phyloP scores from a whole-genome alignment of 2,329 filamentous ascomycete genomes.

The Meredithiella fracta region DNA sequence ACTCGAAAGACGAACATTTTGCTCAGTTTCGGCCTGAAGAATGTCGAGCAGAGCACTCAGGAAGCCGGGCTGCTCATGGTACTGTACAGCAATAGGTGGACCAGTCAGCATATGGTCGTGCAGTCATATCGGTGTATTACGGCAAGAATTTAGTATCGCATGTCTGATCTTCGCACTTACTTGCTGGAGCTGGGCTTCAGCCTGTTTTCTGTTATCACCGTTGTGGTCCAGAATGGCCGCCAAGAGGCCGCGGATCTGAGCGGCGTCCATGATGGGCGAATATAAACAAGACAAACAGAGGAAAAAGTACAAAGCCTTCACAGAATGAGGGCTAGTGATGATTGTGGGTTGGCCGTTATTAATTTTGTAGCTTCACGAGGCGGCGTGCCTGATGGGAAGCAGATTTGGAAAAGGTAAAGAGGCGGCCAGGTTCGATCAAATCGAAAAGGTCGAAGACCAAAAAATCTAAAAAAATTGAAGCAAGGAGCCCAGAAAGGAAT shows the following conservation, averaged over 20 bases:
- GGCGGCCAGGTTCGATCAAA: constrained; percentile 3
- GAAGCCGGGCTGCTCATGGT: constrained; percentile 80
- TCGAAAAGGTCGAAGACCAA: constrained; percentile 5
- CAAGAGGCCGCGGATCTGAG: constrained; percentile 59
- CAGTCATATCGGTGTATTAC: constrained; percentile 1
- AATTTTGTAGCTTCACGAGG: constrained; percentile 9
- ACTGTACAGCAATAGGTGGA: constrained; percentile 32
- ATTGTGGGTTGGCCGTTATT: constrained; percentile 3
- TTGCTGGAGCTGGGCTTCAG: constrained; percentile 68
- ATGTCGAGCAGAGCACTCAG: constrained; percentile 82
- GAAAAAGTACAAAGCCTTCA: neutral
- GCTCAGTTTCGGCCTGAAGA: constrained; percentile 72
- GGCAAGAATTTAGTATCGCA: constrained; percentile 1
- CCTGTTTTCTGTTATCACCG: constrained; percentile 56
- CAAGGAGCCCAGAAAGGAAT: constrained; percentile 7
- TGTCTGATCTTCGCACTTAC: constrained; percentile 31
- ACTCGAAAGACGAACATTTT: constrained; percentile 77
- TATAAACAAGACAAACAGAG: constrained; percentile 1
- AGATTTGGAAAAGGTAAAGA: constrained; percentile 6
- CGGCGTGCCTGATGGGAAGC: constrained; percentile 10
- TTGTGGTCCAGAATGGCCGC: constrained; percentile 59
- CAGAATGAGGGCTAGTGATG: neutral
- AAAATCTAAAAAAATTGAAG: constrained; percentile 10
- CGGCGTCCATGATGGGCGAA: constrained; percentile 48
- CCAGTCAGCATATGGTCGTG: constrained; percentile 1